Evolutionary conservation across 371 early-diverging fungal genomes (phyloP), one percentile per base, ranked within the genome.

Genomic region (Chytridium lagenaria): DNA sequence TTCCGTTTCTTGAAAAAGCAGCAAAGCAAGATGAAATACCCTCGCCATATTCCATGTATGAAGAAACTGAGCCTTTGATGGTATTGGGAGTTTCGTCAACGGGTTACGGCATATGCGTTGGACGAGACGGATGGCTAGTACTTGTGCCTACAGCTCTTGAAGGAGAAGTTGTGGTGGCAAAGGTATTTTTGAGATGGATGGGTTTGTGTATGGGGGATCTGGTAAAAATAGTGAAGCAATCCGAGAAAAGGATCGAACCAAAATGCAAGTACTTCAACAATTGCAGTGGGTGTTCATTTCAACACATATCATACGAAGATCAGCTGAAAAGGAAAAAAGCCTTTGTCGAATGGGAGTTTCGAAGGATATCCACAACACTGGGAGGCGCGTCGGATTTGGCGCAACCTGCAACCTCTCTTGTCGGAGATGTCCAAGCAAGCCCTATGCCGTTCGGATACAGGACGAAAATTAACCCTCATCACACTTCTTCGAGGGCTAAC

Each of bases 391-490:
- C 80, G 83, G 50, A 49, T 50, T 5, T 12, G 7, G 26, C 10
- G 57, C 7, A 5, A 15, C 55, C 23, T 22, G 34, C 61, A 15
- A 16, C 30, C 36, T 3, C 34, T 2, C 36, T 61, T 10, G 2
- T 52, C 2, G n/a, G 2, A 57, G 26, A 68, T 77, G 37, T 39
- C 59, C 44, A 68, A 19, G 79, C 77, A 57, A 86, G 88, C 1
- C 89, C 91, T 3, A 51, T 82, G 50, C 77, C 81, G 34, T 83
- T 82, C 49, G 82, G 84, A 1, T 89, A 88, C 70, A 83, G 91
- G 55, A 90, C 86, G 22, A 91, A 91, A 77, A 79, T 91, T 40
- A 87, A 90, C 0, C 90, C 90, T 49, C 91, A 91, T 69, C 87
- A 85, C 38, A 79, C 70, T 51, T 77, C 77, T 33, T 72, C 69